phyloP scores from a whole-genome alignment of 805 yeast genomes.

The Kluyveromyces lactis region DNA sequence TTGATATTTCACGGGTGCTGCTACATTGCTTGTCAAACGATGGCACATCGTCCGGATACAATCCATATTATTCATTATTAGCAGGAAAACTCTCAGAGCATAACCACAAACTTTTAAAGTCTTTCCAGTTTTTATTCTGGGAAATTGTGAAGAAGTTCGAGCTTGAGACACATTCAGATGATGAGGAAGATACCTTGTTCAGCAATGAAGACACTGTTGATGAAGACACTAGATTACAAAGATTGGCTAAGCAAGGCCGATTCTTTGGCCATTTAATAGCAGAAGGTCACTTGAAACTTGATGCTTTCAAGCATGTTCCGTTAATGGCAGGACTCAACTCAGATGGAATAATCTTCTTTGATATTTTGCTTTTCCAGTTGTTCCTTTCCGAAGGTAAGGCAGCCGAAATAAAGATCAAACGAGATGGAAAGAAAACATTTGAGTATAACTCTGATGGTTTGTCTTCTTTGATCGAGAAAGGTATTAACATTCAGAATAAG shows the following conservation, averaged over 20 bases:
- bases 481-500: conserved; percentile 21
- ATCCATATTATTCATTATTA: conserved; percentile 81
- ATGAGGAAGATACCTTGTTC: conserved; percentile 23
- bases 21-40: conserved; percentile 84
- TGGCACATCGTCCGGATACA: conserved; percentile 45
- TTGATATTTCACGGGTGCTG: conserved; percentile 80
- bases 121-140: conserved; percentile 88
- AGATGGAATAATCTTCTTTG: conserved; percentile 62
- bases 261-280: conserved; percentile 72
- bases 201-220: conserved; percentile 31
- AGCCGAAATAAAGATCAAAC: conserved; percentile 39
- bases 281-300: conserved; percentile 66
- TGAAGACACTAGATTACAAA: conserved; percentile 50
- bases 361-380: conserved; percentile 61
- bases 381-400: conserved; percentile 57
- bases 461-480: conserved; percentile 12
- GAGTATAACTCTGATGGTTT: conserved; percentile 27
- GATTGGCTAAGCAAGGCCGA: conserved; percentile 65
- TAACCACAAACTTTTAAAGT: conserved; percentile 64
- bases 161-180: conserved; percentile 35
- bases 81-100: conserved; percentile 65
- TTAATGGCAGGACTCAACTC: conserved; percentile 55
- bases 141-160: conserved; percentile 71
- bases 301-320: conserved; percentile 63
- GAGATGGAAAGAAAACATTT: conserved; percentile 16